These are phyloP conservation scores for Ophiocordyceps sinensis DNA, from an alignment of 2,329 filamentous ascomycete genomes.

Conservation along the genomic window DNA sequence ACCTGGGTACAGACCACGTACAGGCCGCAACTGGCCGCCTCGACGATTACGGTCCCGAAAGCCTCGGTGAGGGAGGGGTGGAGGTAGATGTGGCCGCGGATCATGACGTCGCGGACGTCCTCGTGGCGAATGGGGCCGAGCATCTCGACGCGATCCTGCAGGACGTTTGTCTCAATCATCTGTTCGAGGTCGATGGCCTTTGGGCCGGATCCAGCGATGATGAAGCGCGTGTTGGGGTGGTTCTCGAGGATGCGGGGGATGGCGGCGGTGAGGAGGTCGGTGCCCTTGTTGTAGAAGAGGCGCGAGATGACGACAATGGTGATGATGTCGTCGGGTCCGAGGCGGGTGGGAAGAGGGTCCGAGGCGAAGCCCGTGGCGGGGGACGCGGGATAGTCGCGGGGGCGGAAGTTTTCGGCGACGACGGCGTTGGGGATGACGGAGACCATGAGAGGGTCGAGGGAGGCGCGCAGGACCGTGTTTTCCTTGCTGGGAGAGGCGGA, in stretches of 20 bases:
- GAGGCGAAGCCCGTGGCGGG: constrained; percentile 21
- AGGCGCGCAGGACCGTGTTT: constrained; percentile 89
- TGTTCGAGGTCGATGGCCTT: constrained; percentile 97
- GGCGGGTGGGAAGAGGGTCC: constrained; percentile 44
- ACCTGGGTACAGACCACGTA: constrained; percentile 96
- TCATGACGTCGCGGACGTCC: constrained; percentile 95
- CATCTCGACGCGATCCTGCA: constrained; percentile 88
- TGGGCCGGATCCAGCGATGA: constrained; percentile 89
- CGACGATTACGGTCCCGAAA: constrained; percentile 94
- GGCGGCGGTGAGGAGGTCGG: constrained; percentile 87
- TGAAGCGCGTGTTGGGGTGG: constrained; percentile 88
- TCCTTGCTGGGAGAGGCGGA: constrained; percentile 56
- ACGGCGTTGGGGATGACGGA: constrained; percentile 97
- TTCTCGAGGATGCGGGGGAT: constrained; percentile 83
- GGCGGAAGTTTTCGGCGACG: constrained; percentile 89
- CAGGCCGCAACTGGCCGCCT: constrained; percentile 86
- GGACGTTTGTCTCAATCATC: constrained; percentile 88
- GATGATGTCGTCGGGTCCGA: constrained; percentile 74
- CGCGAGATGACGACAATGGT: constrained; percentile 96
- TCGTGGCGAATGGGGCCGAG: constrained; percentile 87
- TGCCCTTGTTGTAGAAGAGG: constrained; percentile 97
- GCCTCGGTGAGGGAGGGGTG: constrained; percentile 92
- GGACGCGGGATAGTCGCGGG: constrained; percentile 30
- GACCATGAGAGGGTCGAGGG: constrained; percentile 89
- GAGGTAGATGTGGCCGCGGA: constrained; percentile 89